phyloP scores from a whole-genome alignment of 495 filamentous ascomycete species.

The Jackrogersella multiformis region DNA sequence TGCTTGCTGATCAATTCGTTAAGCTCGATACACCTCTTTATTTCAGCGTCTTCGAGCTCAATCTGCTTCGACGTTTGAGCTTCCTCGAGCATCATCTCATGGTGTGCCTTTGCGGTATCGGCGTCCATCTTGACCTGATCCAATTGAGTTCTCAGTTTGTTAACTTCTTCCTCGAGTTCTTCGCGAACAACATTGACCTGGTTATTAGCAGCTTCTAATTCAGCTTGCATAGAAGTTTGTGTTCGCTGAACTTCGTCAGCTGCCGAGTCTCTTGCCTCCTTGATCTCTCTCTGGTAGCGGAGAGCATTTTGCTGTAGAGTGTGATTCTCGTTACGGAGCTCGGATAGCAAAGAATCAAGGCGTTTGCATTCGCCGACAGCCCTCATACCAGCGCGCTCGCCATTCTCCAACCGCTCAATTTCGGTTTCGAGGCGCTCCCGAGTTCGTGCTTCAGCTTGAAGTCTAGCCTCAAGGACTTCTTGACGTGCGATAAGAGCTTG shows the following conservation, averaged over 20 bases:
- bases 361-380: conserved; percentile 66
- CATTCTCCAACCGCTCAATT: conserved; percentile 75
- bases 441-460: conserved; percentile 78
- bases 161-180: conserved; percentile 77
- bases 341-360: conserved; percentile 70
- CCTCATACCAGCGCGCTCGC: conserved; percentile 73
- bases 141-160: conserved; percentile 71
- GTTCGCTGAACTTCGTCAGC: conserved; percentile 80
- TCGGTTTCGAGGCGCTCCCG: conserved; percentile 83
- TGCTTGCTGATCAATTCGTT: conserved; percentile 74
- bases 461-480: conserved; percentile 79
- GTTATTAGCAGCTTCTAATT: conserved; percentile 81
- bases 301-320: conserved; percentile 70
- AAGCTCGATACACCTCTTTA: conserved; percentile 64
- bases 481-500: conserved; percentile 76
- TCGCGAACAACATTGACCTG: conserved; percentile 82
- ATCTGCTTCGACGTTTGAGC: conserved; percentile 68
- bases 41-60: conserved; percentile 69
- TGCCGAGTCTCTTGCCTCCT: conserved; percentile 79
- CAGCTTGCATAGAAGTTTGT: conserved; percentile 77
- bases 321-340: conserved; percentile 73
- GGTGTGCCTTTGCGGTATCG: conserved; percentile 74
- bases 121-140: conserved; percentile 77
- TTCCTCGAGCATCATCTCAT: conserved; percentile 83
- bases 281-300: conserved; percentile 81